Evolutionary conservation across 345 rosid species (phyloP).

Genomic region (Isatis tinctoria): DNA sequence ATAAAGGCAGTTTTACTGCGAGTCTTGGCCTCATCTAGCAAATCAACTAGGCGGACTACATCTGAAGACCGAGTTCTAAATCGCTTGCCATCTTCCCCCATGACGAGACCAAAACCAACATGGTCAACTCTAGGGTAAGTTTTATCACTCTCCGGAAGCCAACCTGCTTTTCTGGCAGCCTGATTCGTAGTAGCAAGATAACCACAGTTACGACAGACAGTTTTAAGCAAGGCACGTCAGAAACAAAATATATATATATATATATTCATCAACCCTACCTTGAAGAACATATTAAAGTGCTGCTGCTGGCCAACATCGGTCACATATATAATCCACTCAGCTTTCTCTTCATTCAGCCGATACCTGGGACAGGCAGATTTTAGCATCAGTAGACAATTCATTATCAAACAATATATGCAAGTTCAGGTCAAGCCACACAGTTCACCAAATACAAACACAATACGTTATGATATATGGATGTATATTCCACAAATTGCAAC

Average conservation of each 20-base stretch:
- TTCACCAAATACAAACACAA: constrained; percentile 4
- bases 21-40: constrained; percentile 90
- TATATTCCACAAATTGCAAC: neutral
- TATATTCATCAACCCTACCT: constrained; percentile 45
- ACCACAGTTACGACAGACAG: constrained; percentile 9
- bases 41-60: constrained; percentile 90
- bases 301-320: constrained; percentile 98
- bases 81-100: constrained; percentile 91
- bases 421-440: neutral
- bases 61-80: constrained; percentile 83
- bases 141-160: constrained; percentile 65
- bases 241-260: neutral
- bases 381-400: constrained; percentile 11
- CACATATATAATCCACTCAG: constrained; percentile 91
- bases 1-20: constrained; percentile 73
- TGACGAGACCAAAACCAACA: constrained; percentile 95
- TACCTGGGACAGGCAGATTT: constrained; percentile 47
- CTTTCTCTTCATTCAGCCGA: constrained; percentile 90
- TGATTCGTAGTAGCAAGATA: constrained; percentile 30
- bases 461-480: neutral
- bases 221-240: neutral
- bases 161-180: constrained; percentile 89
- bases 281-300: constrained; percentile 90
- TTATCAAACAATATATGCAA: neutral
- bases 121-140: constrained; percentile 68